Evolutionary conservation across 345 rosid genomes (phyloP).

Genomic region (Eucalyptus sideroxylon): DNA sequence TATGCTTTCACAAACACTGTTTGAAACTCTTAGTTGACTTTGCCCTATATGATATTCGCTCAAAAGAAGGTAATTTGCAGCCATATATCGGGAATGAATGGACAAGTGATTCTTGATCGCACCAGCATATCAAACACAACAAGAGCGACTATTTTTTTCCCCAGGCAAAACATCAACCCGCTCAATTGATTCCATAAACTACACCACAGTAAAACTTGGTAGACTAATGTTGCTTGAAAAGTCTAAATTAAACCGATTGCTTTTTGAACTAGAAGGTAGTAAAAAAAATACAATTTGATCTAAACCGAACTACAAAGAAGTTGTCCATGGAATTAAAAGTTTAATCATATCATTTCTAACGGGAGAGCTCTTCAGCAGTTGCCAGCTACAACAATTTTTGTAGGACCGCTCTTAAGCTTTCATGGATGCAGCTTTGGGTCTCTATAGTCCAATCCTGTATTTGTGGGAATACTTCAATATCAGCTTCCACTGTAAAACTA

Average conservation of each 20-base stretch:
- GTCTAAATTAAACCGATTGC: background rate
- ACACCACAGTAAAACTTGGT: background rate
- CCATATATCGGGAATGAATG: background rate
- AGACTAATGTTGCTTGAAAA: background rate
- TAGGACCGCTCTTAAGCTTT: conserved; percentile 11
- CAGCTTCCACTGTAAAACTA: conserved; percentile 60
- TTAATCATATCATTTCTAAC: background rate
- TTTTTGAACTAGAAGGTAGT: background rate
- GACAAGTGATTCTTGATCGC: background rate
- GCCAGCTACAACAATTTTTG: background rate
- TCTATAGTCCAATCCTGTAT: conserved; percentile 68
- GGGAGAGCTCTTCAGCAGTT: background rate
- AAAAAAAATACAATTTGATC: background rate
- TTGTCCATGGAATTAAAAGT: background rate
- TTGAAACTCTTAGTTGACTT: background rate
- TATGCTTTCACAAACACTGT: background rate
- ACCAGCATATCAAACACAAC: background rate
- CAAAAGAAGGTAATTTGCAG: background rate
- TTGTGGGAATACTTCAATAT: conserved; percentile 61
- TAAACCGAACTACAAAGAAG: background rate
- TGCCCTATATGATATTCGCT: background rate
- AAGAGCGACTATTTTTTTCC: background rate
- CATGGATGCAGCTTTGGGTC: conserved; percentile 37
- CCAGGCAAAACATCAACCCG: background rate
- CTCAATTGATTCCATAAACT: background rate